A percentile compares a stretch with the other conserved stretches of the same genome.
phyloP scores from a whole-genome alignment of 768 basidiomycete genomes.

The Hirschioporus abietinus region DNA sequence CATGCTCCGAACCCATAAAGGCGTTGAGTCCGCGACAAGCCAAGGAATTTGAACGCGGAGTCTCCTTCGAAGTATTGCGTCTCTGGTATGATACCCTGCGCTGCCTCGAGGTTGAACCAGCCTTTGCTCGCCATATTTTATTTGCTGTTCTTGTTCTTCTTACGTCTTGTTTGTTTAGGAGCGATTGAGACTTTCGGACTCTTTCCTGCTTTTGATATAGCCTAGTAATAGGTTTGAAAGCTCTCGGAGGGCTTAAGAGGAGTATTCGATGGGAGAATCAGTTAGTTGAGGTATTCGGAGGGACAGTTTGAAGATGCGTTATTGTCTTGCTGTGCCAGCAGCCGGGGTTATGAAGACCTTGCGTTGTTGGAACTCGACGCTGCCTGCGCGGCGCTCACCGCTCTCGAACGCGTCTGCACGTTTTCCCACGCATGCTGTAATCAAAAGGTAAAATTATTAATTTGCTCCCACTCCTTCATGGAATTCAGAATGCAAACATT shows the following conservation, averaged over 20 bases:
- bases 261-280: neutral
- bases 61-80: conserved; percentile 85
- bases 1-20: conserved; percentile 85
- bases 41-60: conserved; percentile 78
- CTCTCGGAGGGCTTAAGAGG: neutral
- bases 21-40: conserved; percentile 71
- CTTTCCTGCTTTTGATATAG: neutral
- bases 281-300: neutral
- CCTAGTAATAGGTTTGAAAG: neutral
- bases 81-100: conserved; percentile 58
- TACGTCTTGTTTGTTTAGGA: neutral
- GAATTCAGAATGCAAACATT: neutral
- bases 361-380: conserved; percentile 1
- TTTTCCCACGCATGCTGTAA: neutral
- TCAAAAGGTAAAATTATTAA: neutral
- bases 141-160: neutral
- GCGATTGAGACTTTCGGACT: neutral
- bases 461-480: neutral
- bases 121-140: conserved; percentile 55
- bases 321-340: neutral
- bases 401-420: neutral
- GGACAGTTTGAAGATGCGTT: neutral
- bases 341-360: neutral
- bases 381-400: neutral
- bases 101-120: conserved; percentile 83